These are phyloP conservation scores for Lentinula aciculospora DNA, from an alignment of 768 basidiomycete genomes.

Conservation along the genomic window DNA sequence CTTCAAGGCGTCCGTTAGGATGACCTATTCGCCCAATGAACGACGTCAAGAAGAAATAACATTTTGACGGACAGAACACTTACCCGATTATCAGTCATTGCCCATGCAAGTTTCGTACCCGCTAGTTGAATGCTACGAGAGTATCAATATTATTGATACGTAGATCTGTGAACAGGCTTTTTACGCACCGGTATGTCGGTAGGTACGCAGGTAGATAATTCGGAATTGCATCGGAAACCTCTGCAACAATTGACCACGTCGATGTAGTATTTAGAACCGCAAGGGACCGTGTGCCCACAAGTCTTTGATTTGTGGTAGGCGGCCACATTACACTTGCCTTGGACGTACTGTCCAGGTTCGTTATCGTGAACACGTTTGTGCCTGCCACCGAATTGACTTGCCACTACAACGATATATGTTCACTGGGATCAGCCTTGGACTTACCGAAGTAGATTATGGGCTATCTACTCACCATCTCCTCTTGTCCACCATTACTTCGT, in stretches of 20 bases:
- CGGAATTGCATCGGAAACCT: background rate
- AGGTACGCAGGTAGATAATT: background rate
- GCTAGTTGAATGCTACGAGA: background rate
- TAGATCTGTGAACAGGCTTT: background rate
- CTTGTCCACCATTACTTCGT: background rate
- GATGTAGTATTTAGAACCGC: background rate
- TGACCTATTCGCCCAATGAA: background rate
- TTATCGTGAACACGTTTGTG: background rate
- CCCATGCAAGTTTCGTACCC: background rate
- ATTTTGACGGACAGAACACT: background rate
- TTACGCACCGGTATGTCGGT: background rate
- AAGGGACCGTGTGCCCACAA: background rate
- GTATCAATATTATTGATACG: background rate
- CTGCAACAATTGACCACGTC: background rate
- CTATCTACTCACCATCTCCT: background rate
- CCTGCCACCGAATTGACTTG: background rate
- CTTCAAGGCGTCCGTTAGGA: background rate
- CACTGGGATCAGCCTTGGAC: too few species aligned
- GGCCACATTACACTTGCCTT: background rate
- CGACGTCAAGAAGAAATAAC: background rate
- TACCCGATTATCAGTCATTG: background rate
- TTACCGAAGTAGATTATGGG: too few species aligned
- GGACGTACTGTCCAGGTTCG: background rate
- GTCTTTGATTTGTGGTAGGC: background rate
- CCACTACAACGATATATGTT: background rate